Evolutionary conservation across 75 land plant genomes (phyloP), one percentile per base, ranked within the genome.

Genomic region (Selaginella tamariscina): DNA sequence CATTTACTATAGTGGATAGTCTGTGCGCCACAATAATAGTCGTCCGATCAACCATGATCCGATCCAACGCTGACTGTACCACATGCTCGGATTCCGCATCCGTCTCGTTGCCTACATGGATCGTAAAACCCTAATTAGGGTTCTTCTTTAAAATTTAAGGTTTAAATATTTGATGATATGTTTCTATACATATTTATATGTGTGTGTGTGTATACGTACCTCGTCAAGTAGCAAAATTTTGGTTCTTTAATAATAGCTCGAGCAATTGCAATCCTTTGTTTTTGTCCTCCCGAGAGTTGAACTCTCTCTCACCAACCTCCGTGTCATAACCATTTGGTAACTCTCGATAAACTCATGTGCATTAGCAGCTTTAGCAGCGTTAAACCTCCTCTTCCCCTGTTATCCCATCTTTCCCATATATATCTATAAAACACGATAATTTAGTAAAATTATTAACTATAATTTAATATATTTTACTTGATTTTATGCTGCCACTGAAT

Each of bases 231-330:
- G 62, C 26, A 59, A 59, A 23, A 59, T 26, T n/a, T 59, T 59
- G 21, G 62, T 8, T 59, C 8, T n/a, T 59, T 59, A 5, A 59
- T 59, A 5, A 59, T 59, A 27, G 62, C 62, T n/a, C 62, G 5
- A n/a, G 62, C 62, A n/a, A 59, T 59, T 2, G 62, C 62, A n/a
- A 59, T 59, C 24, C 62, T 8, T n/a, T 59, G 62, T n/a, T 59
- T 59, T n/a, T 59, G 62, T 23, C 62, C 62, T 9, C 62, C 62
- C 23, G 62, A 59, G 21, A 59, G 62, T 59, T 59, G 62, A 5
- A 59, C 21, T 26, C 62, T 59, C 62, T 5, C 26, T 59, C 62
- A 5, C 62, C 62, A 21, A 59, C 62, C 62, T 59, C 18, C 21
- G 62, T 59, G 21, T 59, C n/a, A n/a, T 59, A 59, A 5, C 62